Conservation (phyloP, 164 flowering plant genomes). For the Santalum album region DNA sequence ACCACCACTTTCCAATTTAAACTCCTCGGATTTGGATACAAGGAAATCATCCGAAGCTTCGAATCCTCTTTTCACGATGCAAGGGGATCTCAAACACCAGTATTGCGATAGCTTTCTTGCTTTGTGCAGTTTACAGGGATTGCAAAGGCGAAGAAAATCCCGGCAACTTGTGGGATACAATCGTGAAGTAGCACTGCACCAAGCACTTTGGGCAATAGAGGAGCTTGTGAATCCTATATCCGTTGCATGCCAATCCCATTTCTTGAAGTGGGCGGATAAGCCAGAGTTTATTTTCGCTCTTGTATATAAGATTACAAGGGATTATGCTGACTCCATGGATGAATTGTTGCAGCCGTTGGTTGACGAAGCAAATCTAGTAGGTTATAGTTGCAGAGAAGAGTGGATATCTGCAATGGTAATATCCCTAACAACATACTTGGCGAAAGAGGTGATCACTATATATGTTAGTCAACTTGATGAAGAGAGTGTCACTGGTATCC, state of each 20-base stretch:
- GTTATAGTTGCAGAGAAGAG: constrained; percentile 98
- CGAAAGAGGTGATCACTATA: constrained; percentile 71
- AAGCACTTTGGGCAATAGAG: constrained; percentile 95
- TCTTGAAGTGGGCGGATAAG: constrained; percentile 79
- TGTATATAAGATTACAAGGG: constrained; percentile 71
- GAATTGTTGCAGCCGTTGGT: constrained; percentile 91
- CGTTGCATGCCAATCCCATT: constrained; percentile 63
- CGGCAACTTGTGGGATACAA: constrained; percentile 73
- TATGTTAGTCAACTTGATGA: constrained; percentile 51
- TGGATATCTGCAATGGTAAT: constrained; percentile 92
- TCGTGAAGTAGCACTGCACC: constrained; percentile 39
- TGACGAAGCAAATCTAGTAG: constrained; percentile 77
- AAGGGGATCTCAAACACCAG: constrained; percentile 66
- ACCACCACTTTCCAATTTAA: constrained; percentile 61
- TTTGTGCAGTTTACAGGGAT: constrained; percentile 69
- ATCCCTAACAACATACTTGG: constrained; percentile 65
- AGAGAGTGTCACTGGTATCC: constrained; percentile 26
- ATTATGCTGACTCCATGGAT: constrained; percentile 89
- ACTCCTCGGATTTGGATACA: constrained; percentile 26
- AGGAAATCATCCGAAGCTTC: constrained; percentile 30
- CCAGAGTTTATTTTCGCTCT: constrained; percentile 93
- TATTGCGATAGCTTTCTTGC: constrained; percentile 82
- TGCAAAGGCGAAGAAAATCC: constrained; percentile 66
- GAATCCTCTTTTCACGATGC: constrained; percentile 79
- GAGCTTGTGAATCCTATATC: constrained; percentile 91